A percentile compares a stretch with the other conserved stretches of the same genome.
phyloP scores from a whole-genome alignment of 805 yeast genomes.

The Suhomyces vadensis region DNA sequence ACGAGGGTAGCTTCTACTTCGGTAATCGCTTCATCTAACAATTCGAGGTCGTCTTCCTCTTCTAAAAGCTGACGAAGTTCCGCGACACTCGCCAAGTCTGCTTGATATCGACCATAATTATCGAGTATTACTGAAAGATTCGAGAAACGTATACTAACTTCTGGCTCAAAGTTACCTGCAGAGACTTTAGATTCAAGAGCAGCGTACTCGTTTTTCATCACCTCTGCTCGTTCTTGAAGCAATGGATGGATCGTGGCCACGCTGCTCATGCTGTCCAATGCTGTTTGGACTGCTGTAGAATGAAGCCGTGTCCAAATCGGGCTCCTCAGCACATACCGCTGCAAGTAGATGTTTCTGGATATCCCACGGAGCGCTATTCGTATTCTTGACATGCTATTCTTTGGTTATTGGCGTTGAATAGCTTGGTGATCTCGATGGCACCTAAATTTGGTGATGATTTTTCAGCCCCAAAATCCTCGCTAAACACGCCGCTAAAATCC shows the following conservation, averaged over 20 bases:
- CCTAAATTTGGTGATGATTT: background rate
- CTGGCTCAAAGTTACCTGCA: conserved; percentile 36
- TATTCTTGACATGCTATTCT: no score
- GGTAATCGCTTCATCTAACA: conserved; percentile 55
- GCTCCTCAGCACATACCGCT: conserved; percentile 6
- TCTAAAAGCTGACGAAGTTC: conserved; percentile 27
- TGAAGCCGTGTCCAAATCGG: background rate
- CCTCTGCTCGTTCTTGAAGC: conserved; percentile 37
- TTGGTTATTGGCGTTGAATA: no score
- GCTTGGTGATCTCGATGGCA: no score
- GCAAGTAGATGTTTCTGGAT: background rate
- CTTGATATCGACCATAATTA: conserved; percentile 28
- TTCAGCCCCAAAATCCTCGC: background rate
- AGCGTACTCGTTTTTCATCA: conserved; percentile 29
- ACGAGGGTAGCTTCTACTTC: conserved; percentile 58
- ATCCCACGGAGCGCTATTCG: no score
- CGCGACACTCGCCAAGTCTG: conserved; percentile 25
- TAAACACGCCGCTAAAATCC: no score
- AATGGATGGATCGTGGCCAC: conserved; percentile 40
- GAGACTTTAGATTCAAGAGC: conserved; percentile 29
- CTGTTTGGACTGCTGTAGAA: background rate
- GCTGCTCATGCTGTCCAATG: conserved; percentile 7
- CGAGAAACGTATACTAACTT: conserved; percentile 32
- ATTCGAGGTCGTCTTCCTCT: conserved; percentile 37
- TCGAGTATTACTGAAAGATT: conserved; percentile 33